Conservation (phyloP, 2,329 filamentous ascomycete genomes). For the Calonectria hongkongensis region DNA sequence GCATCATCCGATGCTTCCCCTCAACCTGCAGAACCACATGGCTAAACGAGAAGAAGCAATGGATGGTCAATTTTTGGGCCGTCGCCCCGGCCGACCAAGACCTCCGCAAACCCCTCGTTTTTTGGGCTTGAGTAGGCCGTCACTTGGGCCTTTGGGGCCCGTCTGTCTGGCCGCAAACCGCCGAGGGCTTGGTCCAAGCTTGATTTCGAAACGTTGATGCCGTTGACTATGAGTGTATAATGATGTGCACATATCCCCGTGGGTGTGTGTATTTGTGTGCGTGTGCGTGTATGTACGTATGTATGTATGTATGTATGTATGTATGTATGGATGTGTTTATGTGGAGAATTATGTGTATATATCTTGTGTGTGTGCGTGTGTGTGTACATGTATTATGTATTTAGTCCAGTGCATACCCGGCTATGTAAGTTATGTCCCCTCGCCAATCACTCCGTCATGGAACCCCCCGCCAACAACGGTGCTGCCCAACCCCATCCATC, state of each 20-base stretch:
- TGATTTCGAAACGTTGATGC: slow-evolving; percentile 6
- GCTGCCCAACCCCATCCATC: background rate
- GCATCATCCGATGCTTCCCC: slow-evolving; percentile 42
- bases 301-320: no score
- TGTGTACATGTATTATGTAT: background rate
- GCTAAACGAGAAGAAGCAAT: slow-evolving; percentile 37
- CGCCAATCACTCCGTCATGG: slow-evolving; percentile 3
- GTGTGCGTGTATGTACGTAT: no score
- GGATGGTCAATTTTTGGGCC: slow-evolving; percentile 38
- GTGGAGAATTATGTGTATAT: background rate
- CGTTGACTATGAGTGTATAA: background rate
- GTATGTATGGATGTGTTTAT: no score
- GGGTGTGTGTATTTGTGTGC: no score
- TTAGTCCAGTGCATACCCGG: background rate
- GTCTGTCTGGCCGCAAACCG: background rate
- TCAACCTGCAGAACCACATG: slow-evolving; percentile 43
- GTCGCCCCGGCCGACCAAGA: slow-evolving; percentile 47
- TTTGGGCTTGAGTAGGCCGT: background rate
- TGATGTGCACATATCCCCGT: background rate
- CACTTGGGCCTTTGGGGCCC: background rate
- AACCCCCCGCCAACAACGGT: slow-evolving; percentile 8
- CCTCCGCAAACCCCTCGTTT: slow-evolving; percentile 36
- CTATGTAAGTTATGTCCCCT: slow-evolving; percentile 3
- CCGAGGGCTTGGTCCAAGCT: background rate
- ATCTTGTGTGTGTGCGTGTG: background rate